Evolutionary conservation across 1,284 basidiomycete species (phyloP), one percentile per base, ranked within the genome.

Genomic region (Gomphus bonarii): DNA sequence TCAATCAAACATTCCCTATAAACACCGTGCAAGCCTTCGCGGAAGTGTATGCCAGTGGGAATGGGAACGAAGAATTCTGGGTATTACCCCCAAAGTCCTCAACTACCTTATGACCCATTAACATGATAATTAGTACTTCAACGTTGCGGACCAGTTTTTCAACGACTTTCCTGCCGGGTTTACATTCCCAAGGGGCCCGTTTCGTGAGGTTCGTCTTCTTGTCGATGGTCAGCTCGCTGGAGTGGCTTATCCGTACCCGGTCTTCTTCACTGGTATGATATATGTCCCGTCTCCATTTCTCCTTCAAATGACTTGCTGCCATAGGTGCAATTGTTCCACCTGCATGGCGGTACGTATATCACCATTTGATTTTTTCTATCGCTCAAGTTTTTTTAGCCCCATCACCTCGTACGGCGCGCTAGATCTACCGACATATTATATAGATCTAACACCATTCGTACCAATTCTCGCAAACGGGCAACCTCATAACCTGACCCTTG

Each of bases 361-460:
- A 33, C 18, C 5, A 28, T 36, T 8, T n/a, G 38, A 35, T 14
- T 25, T 46, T 28, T 42, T 44, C 48, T 57, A 31, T 14, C 31
- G 18, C 38, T 35, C 9, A 46, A 55, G 53, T 6, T 46, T 18
- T 30, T 43, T 30, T 47, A 85, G 87, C 59, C 89, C 89, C 0
- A 86, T 90, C 64, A 79, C 83, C 2, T 81, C 87, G 1, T 90
- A 86, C 63, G 87, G 88, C 11, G 85, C 88, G 1, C 72, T 88
- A 38, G 85, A 91, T 62, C 75, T 88, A 30, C 88, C 89, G 0
- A 86, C 82, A 1, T 90, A 91, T 68, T 82, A 82, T 64, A 64
- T 91, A 43, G 89, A 91, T 67, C 70, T 90, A 54, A 88, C 88
- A 14, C 86, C 88, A 1, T 91, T 91, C 67, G 75, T 87, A 1